These are phyloP conservation scores for Tremellales sp. DNA, from an alignment of 1,284 basidiomycete species.

Conservation along the genomic window DNA sequence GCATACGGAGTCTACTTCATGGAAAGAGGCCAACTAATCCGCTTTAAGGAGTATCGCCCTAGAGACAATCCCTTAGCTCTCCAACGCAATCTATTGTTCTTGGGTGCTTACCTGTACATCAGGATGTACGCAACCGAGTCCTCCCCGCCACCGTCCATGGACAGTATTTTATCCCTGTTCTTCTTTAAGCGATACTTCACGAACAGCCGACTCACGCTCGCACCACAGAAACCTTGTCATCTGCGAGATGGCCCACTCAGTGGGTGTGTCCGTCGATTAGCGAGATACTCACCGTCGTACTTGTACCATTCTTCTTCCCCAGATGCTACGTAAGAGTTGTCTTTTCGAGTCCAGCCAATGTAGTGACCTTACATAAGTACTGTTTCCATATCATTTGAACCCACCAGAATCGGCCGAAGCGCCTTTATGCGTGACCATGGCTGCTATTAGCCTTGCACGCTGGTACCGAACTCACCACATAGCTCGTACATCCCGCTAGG, in stretches of 20 bases:
- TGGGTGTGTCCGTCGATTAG: background rate
- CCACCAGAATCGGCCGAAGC: conserved; percentile 77
- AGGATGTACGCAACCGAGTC: conserved; percentile 81
- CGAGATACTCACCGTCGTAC: conserved; percentile 44
- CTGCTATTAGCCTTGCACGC: conserved; percentile 48
- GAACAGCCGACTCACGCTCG: conserved; percentile 21
- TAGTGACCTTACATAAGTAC: conserved; percentile 62
- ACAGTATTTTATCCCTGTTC: conserved; percentile 69
- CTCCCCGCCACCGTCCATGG: conserved; percentile 79
- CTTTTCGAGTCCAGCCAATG: conserved; percentile 63
- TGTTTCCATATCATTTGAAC: conserved; percentile 12
- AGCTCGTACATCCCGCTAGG: conserved; percentile 47
- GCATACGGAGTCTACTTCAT: too few species aligned
- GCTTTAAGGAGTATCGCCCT: too few species aligned
- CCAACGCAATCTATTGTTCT: too few species aligned
- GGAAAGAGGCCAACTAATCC: too few species aligned
- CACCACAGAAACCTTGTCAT: conserved; percentile 70
- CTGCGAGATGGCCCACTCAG: conserved; percentile 58
- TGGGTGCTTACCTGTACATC: conserved; percentile 60
- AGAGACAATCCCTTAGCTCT: too few species aligned
- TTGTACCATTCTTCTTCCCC: conserved; percentile 67
- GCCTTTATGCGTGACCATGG: conserved; percentile 95
- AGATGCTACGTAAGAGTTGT: conserved; percentile 19
- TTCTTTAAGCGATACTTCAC: conserved; percentile 5
- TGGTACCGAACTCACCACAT: conserved; percentile 34